Conservation (phyloP, 805 yeast genomes). For the Sugiyamaella marilandica region DNA sequence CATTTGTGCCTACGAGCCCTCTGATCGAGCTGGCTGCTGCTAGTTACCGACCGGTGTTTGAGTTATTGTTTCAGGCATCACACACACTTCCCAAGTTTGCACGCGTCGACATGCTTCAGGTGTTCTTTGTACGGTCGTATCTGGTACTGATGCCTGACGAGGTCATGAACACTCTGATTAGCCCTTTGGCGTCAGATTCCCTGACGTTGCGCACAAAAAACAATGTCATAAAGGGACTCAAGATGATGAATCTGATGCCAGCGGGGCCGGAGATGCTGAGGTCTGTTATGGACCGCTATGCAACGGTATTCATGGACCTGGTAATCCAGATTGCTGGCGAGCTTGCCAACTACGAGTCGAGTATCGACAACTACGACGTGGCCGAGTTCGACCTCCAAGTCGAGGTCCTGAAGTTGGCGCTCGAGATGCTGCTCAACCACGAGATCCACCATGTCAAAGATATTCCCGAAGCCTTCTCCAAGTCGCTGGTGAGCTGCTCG, state of each 20-base stretch:
- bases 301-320: slow-evolving; percentile 8
- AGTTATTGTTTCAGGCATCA: slow-evolving; percentile 9
- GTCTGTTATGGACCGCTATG: slow-evolving; percentile 3
- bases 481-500: slow-evolving; percentile 16
- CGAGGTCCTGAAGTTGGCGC: slow-evolving; percentile 8
- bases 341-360: slow-evolving; percentile 1
- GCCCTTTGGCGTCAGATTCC: slow-evolving; percentile 5
- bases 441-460: background rate
- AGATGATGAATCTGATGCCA: slow-evolving; percentile 12
- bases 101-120: slow-evolving; percentile 13
- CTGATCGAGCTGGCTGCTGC: slow-evolving; percentile 8
- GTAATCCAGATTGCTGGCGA: slow-evolving; percentile 6
- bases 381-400: slow-evolving; percentile 9
- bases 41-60: slow-evolving; percentile 12
- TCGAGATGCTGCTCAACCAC: slow-evolving; percentile 10
- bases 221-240: slow-evolving; percentile 16
- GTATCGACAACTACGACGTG: background rate
- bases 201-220: slow-evolving; percentile 9
- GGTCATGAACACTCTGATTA: slow-evolving; percentile 12
- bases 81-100: slow-evolving; percentile 7
- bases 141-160: slow-evolving; percentile 9
- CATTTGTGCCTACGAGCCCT: slow-evolving; percentile 8
- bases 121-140: slow-evolving; percentile 15
- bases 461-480: slow-evolving; percentile 10
- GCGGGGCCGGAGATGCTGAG: slow-evolving; percentile 11